Conservation (phyloP, 805 yeast genomes). For the Barnettozyma pratensis region DNA sequence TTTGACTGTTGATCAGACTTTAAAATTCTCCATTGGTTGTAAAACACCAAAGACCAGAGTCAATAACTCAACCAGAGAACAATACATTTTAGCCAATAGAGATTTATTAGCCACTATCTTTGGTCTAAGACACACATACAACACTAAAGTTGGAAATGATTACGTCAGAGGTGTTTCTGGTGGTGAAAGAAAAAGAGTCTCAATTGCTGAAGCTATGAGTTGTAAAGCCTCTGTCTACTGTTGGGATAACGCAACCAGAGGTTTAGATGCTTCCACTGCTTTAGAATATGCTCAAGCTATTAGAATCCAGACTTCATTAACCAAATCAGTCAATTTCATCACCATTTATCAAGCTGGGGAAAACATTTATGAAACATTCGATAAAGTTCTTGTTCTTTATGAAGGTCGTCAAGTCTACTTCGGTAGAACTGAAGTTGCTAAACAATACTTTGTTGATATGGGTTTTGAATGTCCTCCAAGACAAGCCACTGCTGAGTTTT, state of each 20-base stretch:
- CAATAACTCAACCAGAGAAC: slow-evolving; percentile 39
- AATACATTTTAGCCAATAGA: slow-evolving; percentile 43
- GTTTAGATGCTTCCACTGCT: slow-evolving; percentile 82
- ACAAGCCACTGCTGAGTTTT: slow-evolving; percentile 67
- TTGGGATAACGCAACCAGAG: slow-evolving; percentile 84
- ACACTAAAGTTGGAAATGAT: slow-evolving; percentile 59
- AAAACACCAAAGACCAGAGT: slow-evolving; percentile 57
- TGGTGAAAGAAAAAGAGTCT: slow-evolving; percentile 82
- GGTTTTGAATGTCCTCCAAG: slow-evolving; percentile 61
- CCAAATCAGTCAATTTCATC: slow-evolving; percentile 52
- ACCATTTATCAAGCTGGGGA: slow-evolving; percentile 71
- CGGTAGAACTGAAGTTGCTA: slow-evolving; percentile 53
- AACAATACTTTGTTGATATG: slow-evolving; percentile 54
- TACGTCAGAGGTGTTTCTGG: slow-evolving; percentile 73
- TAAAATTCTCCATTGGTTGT: slow-evolving; percentile 63
- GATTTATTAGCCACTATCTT: slow-evolving; percentile 48
- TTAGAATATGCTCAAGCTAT: slow-evolving; percentile 66
- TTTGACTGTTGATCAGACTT: slow-evolving; percentile 68
- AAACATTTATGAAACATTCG: slow-evolving; percentile 58
- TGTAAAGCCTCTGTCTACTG: slow-evolving; percentile 60
- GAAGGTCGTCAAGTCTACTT: slow-evolving; percentile 59
- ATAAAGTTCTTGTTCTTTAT: slow-evolving; percentile 56
- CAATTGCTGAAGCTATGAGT: slow-evolving; percentile 72
- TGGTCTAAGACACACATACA: slow-evolving; percentile 55
- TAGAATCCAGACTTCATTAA: slow-evolving; percentile 52